Evolutionary conservation across 1,139 yeast species (phyloP).

Genomic region (Sugiyamaella neomexicana): DNA sequence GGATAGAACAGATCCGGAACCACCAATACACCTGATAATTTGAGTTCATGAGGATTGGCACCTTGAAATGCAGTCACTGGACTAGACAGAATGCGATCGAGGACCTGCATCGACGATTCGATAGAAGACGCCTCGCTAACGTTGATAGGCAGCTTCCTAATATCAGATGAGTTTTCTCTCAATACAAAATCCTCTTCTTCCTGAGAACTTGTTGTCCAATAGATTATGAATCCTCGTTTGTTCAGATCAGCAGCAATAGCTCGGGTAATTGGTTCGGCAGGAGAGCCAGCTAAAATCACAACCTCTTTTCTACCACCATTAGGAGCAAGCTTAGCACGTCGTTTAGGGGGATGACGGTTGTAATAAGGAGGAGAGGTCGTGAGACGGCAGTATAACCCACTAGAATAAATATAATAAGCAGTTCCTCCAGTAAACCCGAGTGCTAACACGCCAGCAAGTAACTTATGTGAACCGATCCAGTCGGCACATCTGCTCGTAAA

Average conservation of each 20-base stretch:
- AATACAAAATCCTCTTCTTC: conserved; percentile 61
- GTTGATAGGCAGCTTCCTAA: conserved; percentile 54
- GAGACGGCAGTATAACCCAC: conserved; percentile 18
- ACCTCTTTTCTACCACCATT: conserved; percentile 79
- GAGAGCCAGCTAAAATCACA: conserved; percentile 71
- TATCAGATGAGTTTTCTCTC: conserved; percentile 54
- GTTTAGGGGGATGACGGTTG: conserved; percentile 26
- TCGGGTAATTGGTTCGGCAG: conserved; percentile 71
- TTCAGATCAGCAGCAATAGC: conserved; percentile 72
- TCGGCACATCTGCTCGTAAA: conserved; percentile 28
- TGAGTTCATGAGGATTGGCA: conserved; percentile 53
- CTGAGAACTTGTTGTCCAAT: conserved; percentile 66
- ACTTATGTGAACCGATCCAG: conserved; percentile 36
- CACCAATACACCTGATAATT: conserved; percentile 58
- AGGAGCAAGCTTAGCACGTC: conserved; percentile 62
- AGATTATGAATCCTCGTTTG: conserved; percentile 76
- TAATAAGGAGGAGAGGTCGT: conserved; percentile 9
- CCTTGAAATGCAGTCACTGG: conserved; percentile 52
- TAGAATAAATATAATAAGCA: conserved; percentile 27
- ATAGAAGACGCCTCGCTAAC: conserved; percentile 43
- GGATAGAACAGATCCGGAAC: conserved; percentile 68
- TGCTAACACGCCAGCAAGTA: conserved; percentile 30
- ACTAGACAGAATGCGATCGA: conserved; percentile 45
- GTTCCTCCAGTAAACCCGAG: conserved; percentile 32
- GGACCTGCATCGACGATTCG: conserved; percentile 43